Percentiles rank a stretch among this genome's conserved stretches.
Evolutionary conservation across 2,329 filamentous ascomycete genomes (phyloP).

Genomic region (Phyllosticta capitalensis): DNA sequence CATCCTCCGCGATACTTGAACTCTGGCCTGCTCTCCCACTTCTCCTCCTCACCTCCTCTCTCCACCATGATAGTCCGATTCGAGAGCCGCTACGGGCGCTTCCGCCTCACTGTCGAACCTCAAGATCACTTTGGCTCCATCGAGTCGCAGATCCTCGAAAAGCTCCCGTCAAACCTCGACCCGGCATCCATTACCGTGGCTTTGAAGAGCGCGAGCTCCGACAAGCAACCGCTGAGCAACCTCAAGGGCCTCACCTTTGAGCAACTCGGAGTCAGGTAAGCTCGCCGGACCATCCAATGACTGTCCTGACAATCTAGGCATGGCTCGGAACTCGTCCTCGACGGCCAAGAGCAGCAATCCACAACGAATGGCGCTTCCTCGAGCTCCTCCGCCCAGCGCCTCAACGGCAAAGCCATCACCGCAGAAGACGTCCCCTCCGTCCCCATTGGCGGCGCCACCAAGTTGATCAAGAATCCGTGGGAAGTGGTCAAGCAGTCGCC

Average conservation of each 20-base stretch:
- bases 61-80: constrained; percentile 68
- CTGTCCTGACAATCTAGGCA: constrained; percentile 48
- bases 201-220: constrained; percentile 40
- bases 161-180: constrained; percentile 48
- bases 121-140: constrained; percentile 59
- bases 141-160: constrained; percentile 46
- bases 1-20: background rate
- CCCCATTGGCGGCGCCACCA: constrained; percentile 44
- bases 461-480: constrained; percentile 79
- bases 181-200: constrained; percentile 48
- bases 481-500: constrained; percentile 81
- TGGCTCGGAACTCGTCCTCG: constrained; percentile 83
- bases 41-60: background rate
- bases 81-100: constrained; percentile 85
- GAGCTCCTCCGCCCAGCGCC: constrained; percentile 34
- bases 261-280: constrained; percentile 47
- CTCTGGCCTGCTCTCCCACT: background rate
- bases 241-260: constrained; percentile 47
- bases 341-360: constrained; percentile 55
- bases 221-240: constrained; percentile 43
- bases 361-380: constrained; percentile 29
- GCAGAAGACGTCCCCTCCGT: constrained; percentile 58
- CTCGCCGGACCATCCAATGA: constrained; percentile 10
- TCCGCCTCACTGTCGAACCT: constrained; percentile 70
- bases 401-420: constrained; percentile 69